These are phyloP conservation scores for Diaporthe amygdali DNA, from an alignment of 2,329 filamentous ascomycete species.

Conservation along the genomic window DNA sequence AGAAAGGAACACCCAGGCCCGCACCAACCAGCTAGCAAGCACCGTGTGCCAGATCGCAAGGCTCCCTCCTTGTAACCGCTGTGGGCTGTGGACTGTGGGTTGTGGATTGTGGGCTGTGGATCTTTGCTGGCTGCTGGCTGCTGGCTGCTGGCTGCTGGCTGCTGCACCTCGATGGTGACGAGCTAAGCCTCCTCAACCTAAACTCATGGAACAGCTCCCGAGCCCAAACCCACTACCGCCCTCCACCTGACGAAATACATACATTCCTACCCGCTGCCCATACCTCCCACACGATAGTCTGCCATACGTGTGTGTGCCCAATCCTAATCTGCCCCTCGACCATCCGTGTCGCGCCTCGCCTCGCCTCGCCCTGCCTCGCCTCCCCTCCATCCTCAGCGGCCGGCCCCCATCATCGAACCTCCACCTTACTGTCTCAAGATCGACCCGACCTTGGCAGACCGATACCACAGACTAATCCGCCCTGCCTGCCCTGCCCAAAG, in stretches of 20 bases:
- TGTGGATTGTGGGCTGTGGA: constrained; percentile 12
- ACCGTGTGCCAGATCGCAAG: constrained; percentile 19
- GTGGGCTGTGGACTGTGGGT: constrained; percentile 13
- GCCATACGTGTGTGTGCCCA: neutral
- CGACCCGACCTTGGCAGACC: constrained; percentile 4
- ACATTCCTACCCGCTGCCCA: neutral
- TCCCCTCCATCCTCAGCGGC: constrained; percentile 4
- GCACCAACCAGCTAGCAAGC: constrained; percentile 7
- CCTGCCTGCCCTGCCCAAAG: neutral
- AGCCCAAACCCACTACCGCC: constrained; percentile 17
- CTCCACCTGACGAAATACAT: constrained; percentile 6
- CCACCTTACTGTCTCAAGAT: neutral
- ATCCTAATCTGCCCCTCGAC: constrained; percentile 1
- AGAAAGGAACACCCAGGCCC: neutral
- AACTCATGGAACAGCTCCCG: constrained; percentile 20
- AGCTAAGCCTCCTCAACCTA: constrained; percentile 21
- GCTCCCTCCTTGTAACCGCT: constrained; percentile 21
- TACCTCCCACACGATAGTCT: neutral
- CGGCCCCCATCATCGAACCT: neutral
- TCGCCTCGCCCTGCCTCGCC: neutral
- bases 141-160: too few species aligned
- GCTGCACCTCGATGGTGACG: constrained; percentile 16
- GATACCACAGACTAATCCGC: constrained; percentile 5
- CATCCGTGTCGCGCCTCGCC: neutral
- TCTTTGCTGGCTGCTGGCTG: neutral